These are phyloP conservation scores for Erythrobasidium hasegawianum DNA, from an alignment of 1,284 basidiomycete genomes.

Conservation along the genomic window DNA sequence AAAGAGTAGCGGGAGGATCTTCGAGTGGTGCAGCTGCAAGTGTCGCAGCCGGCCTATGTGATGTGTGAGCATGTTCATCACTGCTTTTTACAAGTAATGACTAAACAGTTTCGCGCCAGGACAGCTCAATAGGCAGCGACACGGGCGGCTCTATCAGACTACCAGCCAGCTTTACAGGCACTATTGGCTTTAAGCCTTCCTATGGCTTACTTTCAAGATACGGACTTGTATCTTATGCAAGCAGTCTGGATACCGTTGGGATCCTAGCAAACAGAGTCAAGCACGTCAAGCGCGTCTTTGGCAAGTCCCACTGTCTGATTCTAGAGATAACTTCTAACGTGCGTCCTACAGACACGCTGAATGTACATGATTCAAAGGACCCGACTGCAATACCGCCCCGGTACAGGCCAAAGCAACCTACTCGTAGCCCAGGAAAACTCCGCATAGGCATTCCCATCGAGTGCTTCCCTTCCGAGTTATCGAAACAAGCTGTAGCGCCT, in stretches of 20 bases:
- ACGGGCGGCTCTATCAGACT: constrained; percentile 91
- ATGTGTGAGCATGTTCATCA: constrained; percentile 60
- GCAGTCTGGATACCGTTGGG: constrained; percentile 91
- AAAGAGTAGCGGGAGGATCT: constrained; percentile 71
- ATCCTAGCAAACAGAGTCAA: constrained; percentile 62
- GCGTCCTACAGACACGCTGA: constrained; percentile 58
- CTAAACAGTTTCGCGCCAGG: constrained; percentile 51
- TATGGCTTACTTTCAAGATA: constrained; percentile 86
- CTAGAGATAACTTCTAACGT: no score
- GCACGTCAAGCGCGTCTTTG: constrained; percentile 59
- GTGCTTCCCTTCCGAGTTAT: constrained; percentile 73
- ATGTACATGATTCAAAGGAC: constrained; percentile 66
- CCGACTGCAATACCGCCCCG: constrained; percentile 64
- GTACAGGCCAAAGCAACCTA: constrained; percentile 48
- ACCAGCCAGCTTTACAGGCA: constrained; percentile 89
- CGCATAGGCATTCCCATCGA: constrained; percentile 66
- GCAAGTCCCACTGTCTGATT: no score
- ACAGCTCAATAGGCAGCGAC: constrained; percentile 75
- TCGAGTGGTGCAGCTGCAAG: constrained; percentile 80
- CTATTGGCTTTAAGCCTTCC: constrained; percentile 88
- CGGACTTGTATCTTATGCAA: constrained; percentile 89
- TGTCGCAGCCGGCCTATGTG: constrained; percentile 70
- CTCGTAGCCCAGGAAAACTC: constrained; percentile 44
- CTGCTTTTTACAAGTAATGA: background rate
- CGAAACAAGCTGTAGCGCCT: constrained; percentile 54